Base-by-base conservation (phyloP, 2,329 filamentous ascomycete genomes). In the Calonectria ilicicola region DNA sequence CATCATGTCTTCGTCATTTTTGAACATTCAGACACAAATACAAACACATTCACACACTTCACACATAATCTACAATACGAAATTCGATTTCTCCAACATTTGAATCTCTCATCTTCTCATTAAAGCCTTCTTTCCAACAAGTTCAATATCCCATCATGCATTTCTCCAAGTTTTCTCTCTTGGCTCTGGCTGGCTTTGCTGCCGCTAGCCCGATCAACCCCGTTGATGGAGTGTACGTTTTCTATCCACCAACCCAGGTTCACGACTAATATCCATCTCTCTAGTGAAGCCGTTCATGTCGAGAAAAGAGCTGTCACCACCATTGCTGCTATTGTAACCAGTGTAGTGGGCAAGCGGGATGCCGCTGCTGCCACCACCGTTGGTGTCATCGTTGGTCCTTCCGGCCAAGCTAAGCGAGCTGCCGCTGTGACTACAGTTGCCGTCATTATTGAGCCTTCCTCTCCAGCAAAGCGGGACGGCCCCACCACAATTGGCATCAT, bases 81-180 rank as follows among this genome's bases (percentile, higher is more conserved):
- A 14, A n/a, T 32, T 32, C 6, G 19, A 35, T 3, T 56, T 38
- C 51, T 56, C 29, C 17, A 56, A 21, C 19, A 21, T 38, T 14
- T n/a, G 32, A 8, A 35, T 4, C 23, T 12, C 10, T 26, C 32
- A 23, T 60, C 32, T 26, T 14, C 4, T 35, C 9, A 12, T 4
- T 32, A 19, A 0, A 26, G 4, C 38, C 32, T 19, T 19, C 21
- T 3, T 21, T 60, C 38, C 32, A 26, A 3, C 21, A 21, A 60
- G 40, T 32, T 40, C 53, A 21, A 29, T 26, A 64, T 46, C 27
- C 60, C 69, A 76, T 8, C 23, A 80, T 80, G 78, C 78, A 58
- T 40, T 79, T 76, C 77, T 70, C 72, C 60, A 78, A 80, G 72
- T 32, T 79, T 72, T 53, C 72, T 21, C 56, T 80, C 15, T 67